Evolutionary conservation across 1,284 basidiomycete species (phyloP).

Genomic region (Papiliotrema terrestris): DNA sequence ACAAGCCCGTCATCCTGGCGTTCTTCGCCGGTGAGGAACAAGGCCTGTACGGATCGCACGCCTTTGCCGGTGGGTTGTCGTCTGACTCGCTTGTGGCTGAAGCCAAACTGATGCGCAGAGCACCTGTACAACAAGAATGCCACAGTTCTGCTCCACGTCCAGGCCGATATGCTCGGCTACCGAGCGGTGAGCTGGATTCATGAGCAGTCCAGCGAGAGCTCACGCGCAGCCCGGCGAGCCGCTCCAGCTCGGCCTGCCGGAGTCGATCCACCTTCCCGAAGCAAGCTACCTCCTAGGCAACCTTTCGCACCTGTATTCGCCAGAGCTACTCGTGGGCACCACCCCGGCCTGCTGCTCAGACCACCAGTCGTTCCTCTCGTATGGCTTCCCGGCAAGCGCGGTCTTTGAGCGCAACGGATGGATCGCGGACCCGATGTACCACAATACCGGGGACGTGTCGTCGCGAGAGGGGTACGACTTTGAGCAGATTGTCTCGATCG

Average conservation of each 20-base stretch:
- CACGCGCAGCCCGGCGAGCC: slow-evolving; percentile 60
- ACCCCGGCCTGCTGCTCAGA: slow-evolving; percentile 80
- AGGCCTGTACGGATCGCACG: slow-evolving; percentile 50
- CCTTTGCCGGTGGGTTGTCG: slow-evolving; percentile 46
- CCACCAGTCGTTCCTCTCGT: slow-evolving; percentile 71
- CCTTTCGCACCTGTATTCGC: slow-evolving; percentile 65
- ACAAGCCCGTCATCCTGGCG: slow-evolving; percentile 45
- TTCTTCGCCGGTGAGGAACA: slow-evolving; percentile 54
- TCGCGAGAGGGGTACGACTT: slow-evolving; percentile 74
- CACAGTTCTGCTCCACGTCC: slow-evolving; percentile 74
- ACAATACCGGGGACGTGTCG: slow-evolving; percentile 65
- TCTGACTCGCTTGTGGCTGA: background rate
- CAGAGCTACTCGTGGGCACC: slow-evolving; percentile 73
- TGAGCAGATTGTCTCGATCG: slow-evolving; percentile 70
- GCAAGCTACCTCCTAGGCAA: slow-evolving; percentile 70
- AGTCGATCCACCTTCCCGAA: slow-evolving; percentile 66
- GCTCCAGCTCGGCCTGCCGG: slow-evolving; percentile 69
- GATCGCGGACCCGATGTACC: slow-evolving; percentile 73
- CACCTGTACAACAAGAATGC: slow-evolving; percentile 51
- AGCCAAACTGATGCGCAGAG: slow-evolving; percentile 12
- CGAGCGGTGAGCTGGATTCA: slow-evolving; percentile 47
- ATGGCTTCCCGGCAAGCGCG: slow-evolving; percentile 76
- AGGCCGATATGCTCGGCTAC: slow-evolving; percentile 85
- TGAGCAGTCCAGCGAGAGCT: background rate
- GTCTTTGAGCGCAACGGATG: slow-evolving; percentile 66